Evolutionary conservation across 495 filamentous ascomycete species (phyloP).

Genomic region (Xylaria castorea): DNA sequence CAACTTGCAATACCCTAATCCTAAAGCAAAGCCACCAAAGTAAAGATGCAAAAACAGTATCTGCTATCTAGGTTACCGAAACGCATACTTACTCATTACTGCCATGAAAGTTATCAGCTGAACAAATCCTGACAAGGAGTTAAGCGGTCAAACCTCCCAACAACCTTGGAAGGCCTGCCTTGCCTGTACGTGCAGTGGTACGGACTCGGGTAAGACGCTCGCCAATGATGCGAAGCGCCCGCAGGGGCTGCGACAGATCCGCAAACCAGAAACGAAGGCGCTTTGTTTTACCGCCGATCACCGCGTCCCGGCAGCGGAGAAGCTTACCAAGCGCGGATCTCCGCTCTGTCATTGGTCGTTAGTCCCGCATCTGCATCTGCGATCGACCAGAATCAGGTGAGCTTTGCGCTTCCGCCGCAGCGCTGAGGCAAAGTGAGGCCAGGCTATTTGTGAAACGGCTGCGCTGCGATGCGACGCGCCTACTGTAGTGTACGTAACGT

Average conservation of each 20-base stretch:
- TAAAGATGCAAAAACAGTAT: not conserved
- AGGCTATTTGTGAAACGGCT: slow-evolving; percentile 28
- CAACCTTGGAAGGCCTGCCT: not conserved
- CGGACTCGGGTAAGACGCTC: not conserved
- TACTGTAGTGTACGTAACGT: not conserved
- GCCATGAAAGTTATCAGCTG: not conserved
- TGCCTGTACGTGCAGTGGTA: not conserved
- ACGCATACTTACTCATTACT: not conserved
- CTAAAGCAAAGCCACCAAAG: not conserved
- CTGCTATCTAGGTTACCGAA: not conserved
- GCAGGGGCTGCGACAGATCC: slow-evolving; percentile 36
- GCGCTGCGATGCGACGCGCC: slow-evolving; percentile 23
- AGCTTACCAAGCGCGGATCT: slow-evolving; percentile 13
- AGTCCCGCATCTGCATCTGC: slow-evolving; percentile 19
- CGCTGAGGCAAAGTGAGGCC: slow-evolving; percentile 26
- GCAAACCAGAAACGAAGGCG: slow-evolving; percentile 36
- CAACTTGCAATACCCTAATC: no score
- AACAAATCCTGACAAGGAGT: not conserved
- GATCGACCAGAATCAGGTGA: slow-evolving; percentile 28
- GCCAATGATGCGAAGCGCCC: slow-evolving; percentile 19
- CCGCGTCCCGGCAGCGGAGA: slow-evolving; percentile 9
- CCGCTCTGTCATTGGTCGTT: slow-evolving; percentile 8
- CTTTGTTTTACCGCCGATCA: slow-evolving; percentile 30
- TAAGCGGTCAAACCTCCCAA: not conserved
- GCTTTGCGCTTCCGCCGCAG: slow-evolving; percentile 14